Percentiles rank a stretch among this genome's conserved stretches.
These are phyloP conservation scores for Caloboletus firmus DNA, from an alignment of 1,284 basidiomycete genomes.

Conservation along the genomic window DNA sequence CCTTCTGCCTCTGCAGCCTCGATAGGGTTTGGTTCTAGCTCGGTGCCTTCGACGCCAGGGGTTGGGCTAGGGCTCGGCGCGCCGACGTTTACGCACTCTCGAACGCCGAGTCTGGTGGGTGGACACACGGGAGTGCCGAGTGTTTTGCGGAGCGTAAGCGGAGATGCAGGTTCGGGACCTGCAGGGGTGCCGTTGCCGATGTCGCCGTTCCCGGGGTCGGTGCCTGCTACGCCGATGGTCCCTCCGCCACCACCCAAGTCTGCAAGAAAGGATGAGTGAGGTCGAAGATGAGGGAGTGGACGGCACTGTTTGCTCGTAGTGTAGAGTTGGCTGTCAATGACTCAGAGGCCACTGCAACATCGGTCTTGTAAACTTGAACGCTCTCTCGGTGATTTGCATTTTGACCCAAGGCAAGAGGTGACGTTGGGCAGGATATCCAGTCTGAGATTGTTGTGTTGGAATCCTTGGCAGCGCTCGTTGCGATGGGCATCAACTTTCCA, in stretches of 20 bases:
- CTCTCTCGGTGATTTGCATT: not conserved
- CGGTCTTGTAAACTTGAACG: not conserved
- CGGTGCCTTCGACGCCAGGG: slow-evolving; percentile 34
- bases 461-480: not conserved
- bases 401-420: not conserved
- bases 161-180: slow-evolving; percentile 7
- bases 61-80: slow-evolving; percentile 38
- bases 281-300: not conserved
- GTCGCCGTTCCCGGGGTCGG: slow-evolving; percentile 24
- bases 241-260: slow-evolving; percentile 26
- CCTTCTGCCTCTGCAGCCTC: not conserved
- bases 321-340: not conserved
- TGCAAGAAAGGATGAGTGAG: slow-evolving; percentile 47
- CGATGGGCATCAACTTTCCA: not conserved
- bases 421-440: no score
- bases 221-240: slow-evolving; percentile 17
- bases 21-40: slow-evolving; percentile 10
- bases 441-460: not conserved
- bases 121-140: slow-evolving; percentile 5
- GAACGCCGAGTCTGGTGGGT: slow-evolving; percentile 5
- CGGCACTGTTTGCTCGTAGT: not conserved
- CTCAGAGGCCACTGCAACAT: not conserved
- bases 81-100: slow-evolving; percentile 28
- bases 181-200: slow-evolving; percentile 15
- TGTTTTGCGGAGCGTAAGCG: slow-evolving; percentile 19